Evolutionary conservation across 306 rosid genomes (phyloP).

Genomic region (Vigna reflexopilosa): DNA sequence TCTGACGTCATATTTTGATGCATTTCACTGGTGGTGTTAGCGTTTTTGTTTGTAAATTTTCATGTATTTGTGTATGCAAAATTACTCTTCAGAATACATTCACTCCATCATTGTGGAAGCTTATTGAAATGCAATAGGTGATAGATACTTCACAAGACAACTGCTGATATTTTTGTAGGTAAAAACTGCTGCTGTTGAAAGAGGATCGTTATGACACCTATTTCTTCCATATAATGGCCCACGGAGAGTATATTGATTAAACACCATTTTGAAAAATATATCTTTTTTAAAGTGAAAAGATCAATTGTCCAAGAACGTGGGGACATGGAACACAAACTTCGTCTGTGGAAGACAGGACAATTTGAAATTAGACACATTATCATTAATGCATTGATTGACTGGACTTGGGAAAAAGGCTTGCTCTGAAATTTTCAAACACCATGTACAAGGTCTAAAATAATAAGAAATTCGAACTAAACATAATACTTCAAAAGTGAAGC

Average conservation of each 20-base stretch:
- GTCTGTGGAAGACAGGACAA: conserved; percentile 3
- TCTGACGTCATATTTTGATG: not conserved
- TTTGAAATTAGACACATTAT: not conserved
- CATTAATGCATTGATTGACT: not conserved
- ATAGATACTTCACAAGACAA: conserved; percentile 21
- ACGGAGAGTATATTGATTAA: not conserved
- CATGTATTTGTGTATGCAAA: too few species aligned
- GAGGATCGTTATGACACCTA: conserved; percentile 2
- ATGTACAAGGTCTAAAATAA: not conserved
- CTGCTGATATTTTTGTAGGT: conserved; percentile 15
- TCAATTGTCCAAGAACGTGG: not conserved
- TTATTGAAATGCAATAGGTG: conserved; percentile 1
- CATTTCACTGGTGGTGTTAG: not conserved
- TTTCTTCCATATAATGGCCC: not conserved
- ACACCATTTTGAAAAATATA: not conserved
- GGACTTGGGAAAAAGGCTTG: not conserved
- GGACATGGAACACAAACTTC: conserved; percentile 10
- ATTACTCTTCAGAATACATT: not conserved
- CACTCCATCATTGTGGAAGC: not conserved
- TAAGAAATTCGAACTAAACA: not conserved
- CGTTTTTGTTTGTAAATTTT: not conserved
- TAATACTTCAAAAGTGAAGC: not conserved
- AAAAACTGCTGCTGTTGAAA: not conserved
- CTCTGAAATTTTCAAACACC: conserved; percentile 16
- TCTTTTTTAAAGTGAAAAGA: not conserved